A percentile compares a stretch with the other conserved stretches of the same genome.
Conservation (phyloP, 2,329 filamentous ascomycete species). For the Trichoderma endophyticum region DNA sequence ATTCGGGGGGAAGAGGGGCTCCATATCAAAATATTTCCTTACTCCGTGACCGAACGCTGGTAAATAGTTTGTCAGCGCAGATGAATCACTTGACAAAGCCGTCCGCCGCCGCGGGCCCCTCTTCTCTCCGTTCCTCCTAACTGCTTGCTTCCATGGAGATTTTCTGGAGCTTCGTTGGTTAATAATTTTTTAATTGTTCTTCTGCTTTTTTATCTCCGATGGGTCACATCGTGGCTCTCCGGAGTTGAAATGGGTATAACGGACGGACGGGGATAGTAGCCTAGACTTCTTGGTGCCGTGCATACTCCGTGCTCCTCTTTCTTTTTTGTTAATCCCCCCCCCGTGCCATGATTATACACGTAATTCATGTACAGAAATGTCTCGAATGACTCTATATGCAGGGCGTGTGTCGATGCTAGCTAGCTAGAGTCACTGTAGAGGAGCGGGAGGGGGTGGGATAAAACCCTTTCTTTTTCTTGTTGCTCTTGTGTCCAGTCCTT, state of each 20-base stretch:
- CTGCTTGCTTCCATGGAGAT: neutral
- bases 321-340: neutral
- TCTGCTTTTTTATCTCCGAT: neutral
- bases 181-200: neutral
- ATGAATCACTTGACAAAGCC: neutral
- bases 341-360: neutral
- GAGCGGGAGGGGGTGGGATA: neutral
- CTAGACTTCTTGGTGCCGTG: neutral
- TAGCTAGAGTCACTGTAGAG: neutral
- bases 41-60: neutral
- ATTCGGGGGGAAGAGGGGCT: neutral
- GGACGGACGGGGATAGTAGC: conserved; percentile 1
- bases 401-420: neutral
- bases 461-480: neutral
- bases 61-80: neutral
- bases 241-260: neutral
- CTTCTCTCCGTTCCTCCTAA: neutral
- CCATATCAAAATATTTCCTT: neutral
- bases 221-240: neutral
- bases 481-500: neutral
- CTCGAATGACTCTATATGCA: neutral
- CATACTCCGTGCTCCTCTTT: neutral
- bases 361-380: neutral
- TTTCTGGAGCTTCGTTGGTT: neutral
- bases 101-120: neutral